Percentiles rank a stretch among this genome's conserved stretches.
These are phyloP conservation scores for Alternaria burnsii DNA, from an alignment of 2,329 filamentous ascomycete genomes.

Conservation along the genomic window DNA sequence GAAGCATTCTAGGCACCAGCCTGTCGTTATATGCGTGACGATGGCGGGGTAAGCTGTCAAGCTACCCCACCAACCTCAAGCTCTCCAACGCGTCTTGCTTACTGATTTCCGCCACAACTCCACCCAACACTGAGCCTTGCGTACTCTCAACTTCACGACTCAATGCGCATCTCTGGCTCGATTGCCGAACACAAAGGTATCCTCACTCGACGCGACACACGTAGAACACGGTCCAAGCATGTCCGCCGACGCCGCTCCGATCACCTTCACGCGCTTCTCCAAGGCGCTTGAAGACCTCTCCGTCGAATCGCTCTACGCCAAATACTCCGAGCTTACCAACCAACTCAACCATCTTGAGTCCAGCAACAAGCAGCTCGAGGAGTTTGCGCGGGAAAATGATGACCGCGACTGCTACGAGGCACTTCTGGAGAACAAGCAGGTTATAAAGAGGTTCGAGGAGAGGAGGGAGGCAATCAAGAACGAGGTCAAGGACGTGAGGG, in stretches of 20 bases:
- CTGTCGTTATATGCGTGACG: background rate
- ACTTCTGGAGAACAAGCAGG: slow-evolving; percentile 73
- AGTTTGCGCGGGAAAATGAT: slow-evolving; percentile 61
- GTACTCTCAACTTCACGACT: background rate
- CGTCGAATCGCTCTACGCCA: slow-evolving; percentile 72
- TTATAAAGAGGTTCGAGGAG: slow-evolving; percentile 73
- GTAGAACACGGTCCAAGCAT: slow-evolving; percentile 51
- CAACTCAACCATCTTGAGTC: slow-evolving; percentile 76
- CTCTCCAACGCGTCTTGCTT: background rate
- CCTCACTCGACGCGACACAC: background rate
- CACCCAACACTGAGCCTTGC: background rate
- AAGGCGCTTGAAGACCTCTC: slow-evolving; percentile 73
- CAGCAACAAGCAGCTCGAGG: slow-evolving; percentile 76
- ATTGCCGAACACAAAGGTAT: background rate
- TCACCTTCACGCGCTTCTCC: slow-evolving; percentile 70
- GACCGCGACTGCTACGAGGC: slow-evolving; percentile 78
- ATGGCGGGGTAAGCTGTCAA: background rate
- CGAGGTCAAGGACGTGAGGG: slow-evolving; percentile 70
- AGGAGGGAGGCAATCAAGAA: slow-evolving; percentile 69
- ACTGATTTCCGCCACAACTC: background rate
- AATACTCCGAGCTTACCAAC: slow-evolving; percentile 79
- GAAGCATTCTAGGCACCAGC: background rate
- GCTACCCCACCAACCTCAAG: background rate
- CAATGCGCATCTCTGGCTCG: background rate
- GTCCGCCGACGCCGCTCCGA: slow-evolving; percentile 70